Base-by-base conservation (phyloP, 164 flowering plant species). In the Cinnamomum chago region DNA sequence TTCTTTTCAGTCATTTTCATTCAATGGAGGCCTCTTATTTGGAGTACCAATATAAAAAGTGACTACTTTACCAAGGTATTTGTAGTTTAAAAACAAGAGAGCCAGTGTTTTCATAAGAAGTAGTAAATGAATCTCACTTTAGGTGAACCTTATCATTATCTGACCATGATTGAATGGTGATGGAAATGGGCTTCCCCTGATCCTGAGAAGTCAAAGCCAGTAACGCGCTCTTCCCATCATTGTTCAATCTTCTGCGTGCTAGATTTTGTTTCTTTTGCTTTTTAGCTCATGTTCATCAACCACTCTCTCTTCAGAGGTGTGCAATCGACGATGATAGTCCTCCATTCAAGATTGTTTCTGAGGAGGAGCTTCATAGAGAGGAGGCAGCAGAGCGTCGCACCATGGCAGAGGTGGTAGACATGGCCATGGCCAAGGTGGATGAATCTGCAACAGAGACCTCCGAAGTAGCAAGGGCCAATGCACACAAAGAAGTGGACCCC, bases 321-420 rank as follows among this genome's bases (percentile, higher is more conserved):
- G 83, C 94, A 15, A 65, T 73, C 30, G 92, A 92, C 51, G 91
- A 87, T 35, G 92, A 87, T 66, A 5, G 22, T n/a, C 47, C 74
- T 30, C 80, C 92, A 6, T 76, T 23, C 25, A 22, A n/a, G 7
- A 76, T 24, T 65, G 67, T 27, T 40, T 9, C 47, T 0, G 47
- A 3, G 33, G 23, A 62, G 5, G 86, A 80, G 25, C 20, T 68
- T 28, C 23, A 12, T 22, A 75, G 73, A 51, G 62, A 72, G 13
- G 77, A 76, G 70, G 62, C 27, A 15, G 11, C 3, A 4, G 73
- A 75, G 52, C 51, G 18, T n/a, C 73, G 18, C 12, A 2, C 28
- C 33, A 33, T 74, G 60, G 66, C 23, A 20, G 50, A 14, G 13
- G 35, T n/a, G 3, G 58, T 3, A 40, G 40, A 72, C 20, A 22